Conservation (phyloP, 352 stramenopile genomes). For the Phytophthora sp. region DNA sequence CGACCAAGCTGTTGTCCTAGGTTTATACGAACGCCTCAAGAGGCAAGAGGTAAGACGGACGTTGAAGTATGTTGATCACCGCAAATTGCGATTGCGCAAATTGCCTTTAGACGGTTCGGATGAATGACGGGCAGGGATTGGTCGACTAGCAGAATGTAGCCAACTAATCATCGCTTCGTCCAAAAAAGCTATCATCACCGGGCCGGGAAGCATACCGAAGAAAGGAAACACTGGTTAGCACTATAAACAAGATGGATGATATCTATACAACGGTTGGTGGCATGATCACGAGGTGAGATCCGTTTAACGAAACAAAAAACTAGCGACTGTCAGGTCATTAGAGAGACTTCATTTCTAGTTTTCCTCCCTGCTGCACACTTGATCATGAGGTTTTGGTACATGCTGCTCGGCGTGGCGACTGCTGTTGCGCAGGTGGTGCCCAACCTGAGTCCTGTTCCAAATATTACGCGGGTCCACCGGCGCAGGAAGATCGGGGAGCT, state of each 20-base stretch:
- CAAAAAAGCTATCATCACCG: neutral
- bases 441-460: conserved; percentile 22
- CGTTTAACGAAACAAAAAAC: no score
- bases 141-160: conserved; percentile 13
- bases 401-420: conserved; percentile 21
- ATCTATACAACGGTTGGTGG: conserved; percentile 13
- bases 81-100: neutral
- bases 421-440: conserved; percentile 18
- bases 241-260: conserved; percentile 11
- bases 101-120: neutral
- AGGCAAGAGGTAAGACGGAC: no score
- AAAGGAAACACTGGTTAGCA: no score
- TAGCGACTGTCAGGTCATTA: no score
- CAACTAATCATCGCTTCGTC: conserved; percentile 6
- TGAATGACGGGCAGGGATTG: neutral
- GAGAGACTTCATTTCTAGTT: conserved; percentile 14
- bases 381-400: conserved; percentile 18
- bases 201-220: no score
- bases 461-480: conserved; percentile 18
- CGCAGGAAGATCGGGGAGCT: conserved; percentile 19
- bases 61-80: no score
- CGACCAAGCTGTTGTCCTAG: neutral
- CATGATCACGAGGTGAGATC: neutral
- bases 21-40: no score
- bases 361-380: neutral